Evolutionary conservation across 2,329 filamentous ascomycete species (phyloP).

Genomic region (Aspergillus terreus): DNA sequence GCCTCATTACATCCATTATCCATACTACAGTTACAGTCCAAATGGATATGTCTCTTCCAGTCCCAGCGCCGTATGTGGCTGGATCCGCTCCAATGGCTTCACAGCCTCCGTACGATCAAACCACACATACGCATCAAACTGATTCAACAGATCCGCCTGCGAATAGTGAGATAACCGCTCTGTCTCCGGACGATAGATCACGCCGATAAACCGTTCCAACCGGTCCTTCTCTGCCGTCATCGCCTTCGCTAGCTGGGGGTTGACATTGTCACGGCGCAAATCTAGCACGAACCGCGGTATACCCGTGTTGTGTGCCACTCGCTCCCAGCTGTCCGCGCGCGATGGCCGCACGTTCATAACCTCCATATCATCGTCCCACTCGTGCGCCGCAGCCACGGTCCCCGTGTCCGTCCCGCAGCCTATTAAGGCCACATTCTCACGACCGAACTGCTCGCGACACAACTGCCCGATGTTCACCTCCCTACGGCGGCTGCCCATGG

Average conservation of each 20-base stretch:
- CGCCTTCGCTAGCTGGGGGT: conserved; percentile 33
- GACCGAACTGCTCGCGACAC: conserved; percentile 45
- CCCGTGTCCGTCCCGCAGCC: conserved; percentile 51
- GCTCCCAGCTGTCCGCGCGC: conserved; percentile 48
- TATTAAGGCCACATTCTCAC: conserved; percentile 40
- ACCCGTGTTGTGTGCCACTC: conserved; percentile 46
- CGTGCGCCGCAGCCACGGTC: conserved; percentile 50
- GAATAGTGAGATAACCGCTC: conserved; percentile 51
- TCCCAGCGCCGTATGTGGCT: conserved; percentile 42
- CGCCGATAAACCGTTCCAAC: conserved; percentile 52
- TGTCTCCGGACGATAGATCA: conserved; percentile 50
- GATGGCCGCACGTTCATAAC: conserved; percentile 49
- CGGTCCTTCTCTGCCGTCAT: conserved; percentile 32
- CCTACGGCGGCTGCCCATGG: conserved; percentile 43
- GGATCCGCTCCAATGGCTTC: conserved; percentile 42
- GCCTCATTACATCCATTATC: no score
- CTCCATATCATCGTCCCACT: conserved; percentile 51
- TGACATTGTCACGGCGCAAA: conserved; percentile 36
- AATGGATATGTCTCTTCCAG: conserved; percentile 52
- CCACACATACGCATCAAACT: conserved; percentile 51
- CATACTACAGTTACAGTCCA: conserved; percentile 34
- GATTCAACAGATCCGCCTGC: conserved; percentile 42
- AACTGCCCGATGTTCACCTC: conserved; percentile 54
- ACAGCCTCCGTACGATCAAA: conserved; percentile 48
- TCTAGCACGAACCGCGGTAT: conserved; percentile 47